Conservation (phyloP, 306 rosid genomes). For the Amphicarpaea edgeworthii region DNA sequence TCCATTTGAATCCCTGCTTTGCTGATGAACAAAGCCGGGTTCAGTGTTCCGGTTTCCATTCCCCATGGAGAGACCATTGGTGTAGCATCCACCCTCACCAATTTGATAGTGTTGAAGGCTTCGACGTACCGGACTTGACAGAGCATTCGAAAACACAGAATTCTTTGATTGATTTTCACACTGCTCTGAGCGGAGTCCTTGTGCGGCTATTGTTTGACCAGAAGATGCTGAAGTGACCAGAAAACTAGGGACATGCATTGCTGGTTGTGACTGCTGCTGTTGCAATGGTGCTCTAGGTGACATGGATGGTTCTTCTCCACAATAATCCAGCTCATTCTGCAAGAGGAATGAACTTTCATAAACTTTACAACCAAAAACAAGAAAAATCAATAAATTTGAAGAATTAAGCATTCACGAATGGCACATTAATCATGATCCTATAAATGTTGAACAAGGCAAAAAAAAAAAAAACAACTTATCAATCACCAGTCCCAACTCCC, state of each 20-base stretch:
- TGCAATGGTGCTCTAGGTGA: conserved; percentile 68
- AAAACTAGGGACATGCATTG: conserved; percentile 52
- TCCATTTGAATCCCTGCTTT: conserved; percentile 60
- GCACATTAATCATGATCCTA: neutral
- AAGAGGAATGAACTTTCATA: conserved; percentile 25
- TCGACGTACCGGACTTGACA: conserved; percentile 80
- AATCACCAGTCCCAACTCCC: neutral
- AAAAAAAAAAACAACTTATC: neutral
- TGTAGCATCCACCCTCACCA: conserved; percentile 56
- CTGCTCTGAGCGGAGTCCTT: conserved; percentile 63
- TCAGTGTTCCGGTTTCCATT: conserved; percentile 66
- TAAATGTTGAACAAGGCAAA: neutral
- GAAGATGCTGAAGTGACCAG: conserved; percentile 58
- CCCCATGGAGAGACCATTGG: conserved; percentile 52
- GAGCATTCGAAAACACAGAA: conserved; percentile 78
- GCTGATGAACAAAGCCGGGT: conserved; percentile 56
- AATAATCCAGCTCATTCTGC: conserved; percentile 76
- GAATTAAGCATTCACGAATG: neutral
- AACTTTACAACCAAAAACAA: neutral
- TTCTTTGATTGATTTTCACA: conserved; percentile 70
- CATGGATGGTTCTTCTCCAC: conserved; percentile 84
- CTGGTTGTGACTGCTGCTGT: conserved; percentile 66
- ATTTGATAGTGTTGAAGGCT: conserved; percentile 81
- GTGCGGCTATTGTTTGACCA: conserved; percentile 54
- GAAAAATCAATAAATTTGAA: neutral